These are phyloP conservation scores for Haberlea rhodopensis DNA, from an alignment of 257 asterid species.

Conservation along the genomic window DNA sequence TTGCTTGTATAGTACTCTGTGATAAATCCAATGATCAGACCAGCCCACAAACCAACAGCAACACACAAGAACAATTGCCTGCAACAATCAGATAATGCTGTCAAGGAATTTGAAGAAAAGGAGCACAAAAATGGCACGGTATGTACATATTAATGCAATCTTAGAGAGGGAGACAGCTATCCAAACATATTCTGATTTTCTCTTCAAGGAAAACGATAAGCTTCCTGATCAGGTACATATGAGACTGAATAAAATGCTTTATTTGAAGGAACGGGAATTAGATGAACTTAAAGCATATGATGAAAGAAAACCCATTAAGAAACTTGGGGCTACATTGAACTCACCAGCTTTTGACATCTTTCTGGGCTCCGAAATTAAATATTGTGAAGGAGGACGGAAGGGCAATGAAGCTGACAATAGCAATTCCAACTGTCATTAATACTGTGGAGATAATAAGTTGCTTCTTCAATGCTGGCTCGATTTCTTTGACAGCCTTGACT, in stretches of 20 bases:
- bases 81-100: constrained; percentile 19
- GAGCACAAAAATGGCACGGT: neutral
- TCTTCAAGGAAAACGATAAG: neutral
- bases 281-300: neutral
- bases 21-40: constrained; percentile 70
- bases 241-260: neutral
- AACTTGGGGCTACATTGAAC: constrained; percentile 12
- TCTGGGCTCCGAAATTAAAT: constrained; percentile 67
- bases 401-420: constrained; percentile 55
- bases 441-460: constrained; percentile 72
- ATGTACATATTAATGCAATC: neutral
- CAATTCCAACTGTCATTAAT: constrained; percentile 67
- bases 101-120: neutral
- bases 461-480: constrained; percentile 74
- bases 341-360: constrained; percentile 69
- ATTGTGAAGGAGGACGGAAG: constrained; percentile 76
- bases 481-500: constrained; percentile 66
- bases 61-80: constrained; percentile 77
- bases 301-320: constrained; percentile 1
- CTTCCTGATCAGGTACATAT: neutral
- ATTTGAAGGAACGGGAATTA: neutral
- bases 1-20: constrained; percentile 80
- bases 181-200: neutral
- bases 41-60: constrained; percentile 87
- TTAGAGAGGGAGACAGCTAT: neutral